Percentiles rank a stretch among this genome's conserved stretches.
These are phyloP conservation scores for Rhizophagus sp. DNA, from an alignment of 192 early-diverging fungal genomes.

Conservation along the genomic window DNA sequence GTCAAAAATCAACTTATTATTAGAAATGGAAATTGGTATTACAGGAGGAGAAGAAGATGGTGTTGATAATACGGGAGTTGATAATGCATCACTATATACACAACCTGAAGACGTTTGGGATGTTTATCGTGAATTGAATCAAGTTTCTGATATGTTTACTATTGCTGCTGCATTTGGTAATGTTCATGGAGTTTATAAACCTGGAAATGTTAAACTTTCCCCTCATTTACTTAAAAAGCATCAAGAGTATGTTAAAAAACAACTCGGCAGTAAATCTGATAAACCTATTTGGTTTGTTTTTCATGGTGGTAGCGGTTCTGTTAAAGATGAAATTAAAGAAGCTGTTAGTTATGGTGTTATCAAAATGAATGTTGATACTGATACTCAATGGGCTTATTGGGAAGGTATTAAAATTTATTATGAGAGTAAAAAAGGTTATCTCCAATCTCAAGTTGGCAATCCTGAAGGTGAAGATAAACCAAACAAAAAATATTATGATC, in stretches of 20 bases:
- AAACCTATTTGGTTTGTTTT: conserved; percentile 96
- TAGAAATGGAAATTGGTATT: conserved; percentile 99
- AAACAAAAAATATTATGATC: conserved; percentile 99
- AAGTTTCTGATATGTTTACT: conserved; percentile 87
- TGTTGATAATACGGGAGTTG: conserved; percentile 92
- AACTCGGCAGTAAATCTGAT: conserved; percentile 55
- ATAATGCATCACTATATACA: conserved; percentile 90
- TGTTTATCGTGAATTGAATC: conserved; percentile 86
- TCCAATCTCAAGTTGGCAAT: conserved; percentile 93
- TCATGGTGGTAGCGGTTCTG: conserved; percentile 95
- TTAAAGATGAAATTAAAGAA: conserved; percentile 75
- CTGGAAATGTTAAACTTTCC: conserved; percentile 93
- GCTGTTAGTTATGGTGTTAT: conserved; percentile 84
- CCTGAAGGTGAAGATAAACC: conserved; percentile 94
- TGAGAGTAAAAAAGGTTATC: conserved; percentile 84
- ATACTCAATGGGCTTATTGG: conserved; percentile 98
- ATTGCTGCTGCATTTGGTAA: conserved; percentile 97
- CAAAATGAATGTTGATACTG: conserved; percentile 99
- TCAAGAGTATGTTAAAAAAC: conserved; percentile 78
- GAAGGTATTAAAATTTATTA: conserved; percentile 84
- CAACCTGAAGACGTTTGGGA: conserved; percentile 97
- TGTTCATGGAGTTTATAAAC: conserved; percentile 95
- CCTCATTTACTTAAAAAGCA: conserved; percentile 92
- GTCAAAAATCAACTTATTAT: conserved; percentile 80
- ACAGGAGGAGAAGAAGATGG: conserved; percentile 99